Evolutionary conservation across 345 rosid species (phyloP).

Genomic region (Populus davidiana): DNA sequence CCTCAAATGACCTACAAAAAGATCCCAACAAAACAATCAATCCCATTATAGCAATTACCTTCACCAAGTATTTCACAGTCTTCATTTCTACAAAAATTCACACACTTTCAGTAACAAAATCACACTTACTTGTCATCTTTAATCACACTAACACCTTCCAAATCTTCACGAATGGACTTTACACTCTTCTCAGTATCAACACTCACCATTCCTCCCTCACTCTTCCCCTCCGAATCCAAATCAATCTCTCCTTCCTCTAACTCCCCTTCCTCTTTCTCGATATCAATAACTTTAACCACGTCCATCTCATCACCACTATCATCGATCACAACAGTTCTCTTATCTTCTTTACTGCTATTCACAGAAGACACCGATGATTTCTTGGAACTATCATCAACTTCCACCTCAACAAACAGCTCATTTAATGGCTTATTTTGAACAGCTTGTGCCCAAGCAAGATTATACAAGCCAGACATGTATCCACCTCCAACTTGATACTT

Average conservation of each 20-base stretch:
- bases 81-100: slow-evolving; percentile 7
- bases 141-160: slow-evolving; percentile 51
- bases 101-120: neutral
- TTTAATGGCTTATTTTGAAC: slow-evolving; percentile 81
- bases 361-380: slow-evolving; percentile 42
- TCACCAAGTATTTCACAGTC: neutral
- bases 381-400: slow-evolving; percentile 41
- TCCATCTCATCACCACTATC: slow-evolving; percentile 56
- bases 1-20: slow-evolving; percentile 66
- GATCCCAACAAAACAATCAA: slow-evolving; percentile 14
- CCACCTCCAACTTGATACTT: slow-evolving; percentile 56
- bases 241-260: slow-evolving; percentile 98
- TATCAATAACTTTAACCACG: slow-evolving; percentile 6
- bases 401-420: slow-evolving; percentile 55
- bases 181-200: slow-evolving; percentile 37
- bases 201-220: slow-evolving; percentile 20
- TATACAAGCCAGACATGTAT: slow-evolving; percentile 55
- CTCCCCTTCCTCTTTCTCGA: slow-evolving; percentile 88
- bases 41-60: neutral
- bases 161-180: slow-evolving; percentile 45
- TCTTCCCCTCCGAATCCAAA: slow-evolving; percentile 46
- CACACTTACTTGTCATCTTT: slow-evolving; percentile 70
- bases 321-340: slow-evolving; percentile 50
- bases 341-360: slow-evolving; percentile 17
- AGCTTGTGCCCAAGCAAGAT: slow-evolving; percentile 96